phyloP scores from a whole-genome alignment of 2,329 filamentous ascomycete species.

The Mollisia scopiformis region DNA sequence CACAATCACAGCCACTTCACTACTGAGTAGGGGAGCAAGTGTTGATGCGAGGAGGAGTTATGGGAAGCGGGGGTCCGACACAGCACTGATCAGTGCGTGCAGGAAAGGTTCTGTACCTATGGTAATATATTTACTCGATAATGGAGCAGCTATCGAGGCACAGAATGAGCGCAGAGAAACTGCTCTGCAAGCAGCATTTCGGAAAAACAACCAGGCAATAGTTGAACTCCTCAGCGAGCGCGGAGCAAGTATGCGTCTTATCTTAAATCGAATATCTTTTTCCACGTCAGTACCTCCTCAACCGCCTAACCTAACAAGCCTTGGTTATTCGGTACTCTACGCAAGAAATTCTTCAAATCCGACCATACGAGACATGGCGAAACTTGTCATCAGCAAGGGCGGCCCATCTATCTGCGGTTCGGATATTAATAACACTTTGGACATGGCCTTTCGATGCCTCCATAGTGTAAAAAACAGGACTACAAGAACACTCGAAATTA shows the following conservation, averaged over 20 bases:
- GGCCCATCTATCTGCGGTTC: no score
- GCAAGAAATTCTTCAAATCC: no score
- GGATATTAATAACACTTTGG: no score
- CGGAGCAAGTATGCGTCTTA: not conserved
- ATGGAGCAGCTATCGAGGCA: not conserved
- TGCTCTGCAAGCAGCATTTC: not conserved
- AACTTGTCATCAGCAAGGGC: not conserved
- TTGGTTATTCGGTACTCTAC: no score
- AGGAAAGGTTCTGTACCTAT: not conserved
- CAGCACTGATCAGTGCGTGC: not conserved
- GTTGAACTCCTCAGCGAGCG: not conserved
- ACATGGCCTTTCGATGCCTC: no score
- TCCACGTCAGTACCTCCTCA: not conserved
- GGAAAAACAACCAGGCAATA: not conserved
- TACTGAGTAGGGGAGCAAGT: not conserved
- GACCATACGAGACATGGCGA: not conserved
- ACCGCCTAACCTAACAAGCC: not conserved
- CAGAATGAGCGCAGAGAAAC: not conserved
- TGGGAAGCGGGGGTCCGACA: not conserved
- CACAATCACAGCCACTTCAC: not conserved
- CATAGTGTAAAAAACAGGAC: no score
- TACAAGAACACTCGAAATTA: not conserved
- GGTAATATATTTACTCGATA: not conserved
- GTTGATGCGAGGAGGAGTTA: not conserved
- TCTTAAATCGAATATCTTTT: no score